These are phyloP conservation scores for Cystobasidium pallidum DNA, from an alignment of 1,284 basidiomycete species.

Conservation along the genomic window DNA sequence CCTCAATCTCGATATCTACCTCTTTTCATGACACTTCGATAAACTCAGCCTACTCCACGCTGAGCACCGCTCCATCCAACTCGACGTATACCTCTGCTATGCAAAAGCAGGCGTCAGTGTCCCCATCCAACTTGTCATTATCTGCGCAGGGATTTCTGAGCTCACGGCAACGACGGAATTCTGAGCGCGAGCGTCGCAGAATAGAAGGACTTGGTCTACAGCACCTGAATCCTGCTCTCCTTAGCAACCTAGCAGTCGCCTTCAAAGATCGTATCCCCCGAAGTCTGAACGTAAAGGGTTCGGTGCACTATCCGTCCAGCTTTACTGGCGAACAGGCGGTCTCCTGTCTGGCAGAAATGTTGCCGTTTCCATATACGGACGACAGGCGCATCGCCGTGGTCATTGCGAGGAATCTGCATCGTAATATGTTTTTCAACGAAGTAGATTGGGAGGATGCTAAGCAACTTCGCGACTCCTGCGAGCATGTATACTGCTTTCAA, in stretches of 20 bases:
- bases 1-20: conserved; percentile 36
- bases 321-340: conserved; percentile 87
- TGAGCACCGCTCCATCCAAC: neutral
- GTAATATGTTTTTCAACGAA: conserved; percentile 93
- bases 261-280: conserved; percentile 82
- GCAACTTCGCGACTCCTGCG: conserved; percentile 80
- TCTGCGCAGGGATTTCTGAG: conserved; percentile 20
- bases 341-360: conserved; percentile 66
- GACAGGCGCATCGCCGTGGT: conserved; percentile 80
- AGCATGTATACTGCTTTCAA: conserved; percentile 95
- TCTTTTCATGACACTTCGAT: conserved; percentile 28
- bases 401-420: conserved; percentile 85
- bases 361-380: conserved; percentile 56
- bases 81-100: conserved; percentile 21
- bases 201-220: conserved; percentile 19
- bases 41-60: conserved; percentile 8
- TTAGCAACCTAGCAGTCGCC: conserved; percentile 85
- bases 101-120: conserved; percentile 36
- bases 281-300: conserved; percentile 84
- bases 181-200: conserved; percentile 21
- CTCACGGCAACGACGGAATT: conserved; percentile 1
- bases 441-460: conserved; percentile 87
- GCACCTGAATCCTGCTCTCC: conserved; percentile 75
- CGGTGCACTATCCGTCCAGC: conserved; percentile 79
- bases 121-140: conserved; percentile 18